phyloP scores from a whole-genome alignment of 2,329 filamentous ascomycete genomes.

The Colletotrichum lindemuthianum region DNA sequence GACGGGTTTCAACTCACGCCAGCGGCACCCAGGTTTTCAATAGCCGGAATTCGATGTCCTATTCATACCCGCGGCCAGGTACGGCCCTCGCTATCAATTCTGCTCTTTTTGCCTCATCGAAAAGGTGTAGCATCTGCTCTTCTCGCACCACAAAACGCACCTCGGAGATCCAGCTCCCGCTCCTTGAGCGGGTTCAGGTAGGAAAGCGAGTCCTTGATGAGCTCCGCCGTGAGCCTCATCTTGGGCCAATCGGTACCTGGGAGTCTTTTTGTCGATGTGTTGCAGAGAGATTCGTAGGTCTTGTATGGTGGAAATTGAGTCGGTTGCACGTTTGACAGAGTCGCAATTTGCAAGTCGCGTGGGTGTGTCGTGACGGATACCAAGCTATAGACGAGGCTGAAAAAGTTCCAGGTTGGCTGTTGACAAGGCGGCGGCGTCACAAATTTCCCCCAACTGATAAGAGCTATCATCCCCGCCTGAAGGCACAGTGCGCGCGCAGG shows the following conservation, averaged over 20 bases:
- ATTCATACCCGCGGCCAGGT: slow-evolving; percentile 52
- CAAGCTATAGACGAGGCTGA: slow-evolving; percentile 28
- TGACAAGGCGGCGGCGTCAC: slow-evolving; percentile 28
- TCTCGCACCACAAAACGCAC: slow-evolving; percentile 81
- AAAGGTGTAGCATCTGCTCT: slow-evolving; percentile 95
- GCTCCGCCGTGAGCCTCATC: slow-evolving; percentile 96
- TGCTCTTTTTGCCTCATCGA: slow-evolving; percentile 60
- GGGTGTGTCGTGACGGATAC: slow-evolving; percentile 3
- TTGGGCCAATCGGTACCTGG: slow-evolving; percentile 42
- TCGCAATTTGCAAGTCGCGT: slow-evolving; percentile 20
- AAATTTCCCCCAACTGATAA: slow-evolving; percentile 33
- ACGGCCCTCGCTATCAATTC: slow-evolving; percentile 79
- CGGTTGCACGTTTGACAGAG: neutral
- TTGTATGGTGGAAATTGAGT: neutral
- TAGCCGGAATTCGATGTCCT: slow-evolving; percentile 97
- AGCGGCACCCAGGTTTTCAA: slow-evolving; percentile 97
- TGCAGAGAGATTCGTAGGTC: neutral
- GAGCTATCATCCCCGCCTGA: slow-evolving; percentile 29
- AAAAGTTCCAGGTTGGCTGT: slow-evolving; percentile 25
- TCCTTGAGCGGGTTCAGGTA: slow-evolving; percentile 99
- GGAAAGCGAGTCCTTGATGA: slow-evolving; percentile 93
- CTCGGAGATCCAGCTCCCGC: slow-evolving; percentile 98
- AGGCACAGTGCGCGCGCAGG: neutral
- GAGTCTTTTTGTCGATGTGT: slow-evolving; percentile 25
- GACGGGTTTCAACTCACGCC: slow-evolving; percentile 69